phyloP scores from a whole-genome alignment of 2,329 filamentous ascomycete species.

The Graphilbum sp. region DNA sequence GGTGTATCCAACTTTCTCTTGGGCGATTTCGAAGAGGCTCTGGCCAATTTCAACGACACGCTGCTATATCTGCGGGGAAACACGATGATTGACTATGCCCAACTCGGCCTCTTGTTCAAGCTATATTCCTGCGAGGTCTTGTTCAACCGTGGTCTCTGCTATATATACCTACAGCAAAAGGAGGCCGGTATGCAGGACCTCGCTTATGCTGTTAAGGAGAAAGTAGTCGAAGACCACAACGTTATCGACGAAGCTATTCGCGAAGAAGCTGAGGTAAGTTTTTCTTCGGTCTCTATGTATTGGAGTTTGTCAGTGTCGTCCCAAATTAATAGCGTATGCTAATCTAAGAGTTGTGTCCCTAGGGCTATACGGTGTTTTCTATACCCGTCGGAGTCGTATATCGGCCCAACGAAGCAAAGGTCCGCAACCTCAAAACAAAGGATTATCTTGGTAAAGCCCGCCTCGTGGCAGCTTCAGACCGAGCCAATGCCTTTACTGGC shows the following conservation, averaged over 20 bases:
- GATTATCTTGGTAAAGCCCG: slow-evolving; percentile 96
- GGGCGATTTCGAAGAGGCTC: slow-evolving; percentile 90
- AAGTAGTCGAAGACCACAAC: slow-evolving; percentile 89
- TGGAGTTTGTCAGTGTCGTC: too few relatives aligned
- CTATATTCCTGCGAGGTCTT: slow-evolving; percentile 94
- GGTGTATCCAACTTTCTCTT: slow-evolving; percentile 96
- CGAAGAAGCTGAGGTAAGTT: slow-evolving; percentile 71
- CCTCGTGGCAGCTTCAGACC: slow-evolving; percentile 74
- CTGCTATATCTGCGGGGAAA: slow-evolving; percentile 88
- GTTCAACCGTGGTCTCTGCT: slow-evolving; percentile 93
- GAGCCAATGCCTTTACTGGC: slow-evolving; percentile 64
- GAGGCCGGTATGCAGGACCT: slow-evolving; percentile 85
- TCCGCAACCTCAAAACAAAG: slow-evolving; percentile 94
- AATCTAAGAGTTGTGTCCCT: too few relatives aligned
- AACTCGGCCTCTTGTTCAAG: slow-evolving; percentile 88
- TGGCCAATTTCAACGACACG: slow-evolving; percentile 98
- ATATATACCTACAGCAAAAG: slow-evolving; percentile 89
- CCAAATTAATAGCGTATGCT: too few relatives aligned
- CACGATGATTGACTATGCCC: slow-evolving; percentile 94
- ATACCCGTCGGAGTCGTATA: slow-evolving; percentile 94
- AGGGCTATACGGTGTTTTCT: slow-evolving; percentile 97
- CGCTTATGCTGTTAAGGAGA: slow-evolving; percentile 81
- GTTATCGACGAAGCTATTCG: slow-evolving; percentile 95
- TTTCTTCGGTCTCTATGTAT: neutral
- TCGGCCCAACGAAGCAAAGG: slow-evolving; percentile 90